Base-by-base conservation (phyloP, 208 protist genomes). In the Novymonas esmeraldas region DNA sequence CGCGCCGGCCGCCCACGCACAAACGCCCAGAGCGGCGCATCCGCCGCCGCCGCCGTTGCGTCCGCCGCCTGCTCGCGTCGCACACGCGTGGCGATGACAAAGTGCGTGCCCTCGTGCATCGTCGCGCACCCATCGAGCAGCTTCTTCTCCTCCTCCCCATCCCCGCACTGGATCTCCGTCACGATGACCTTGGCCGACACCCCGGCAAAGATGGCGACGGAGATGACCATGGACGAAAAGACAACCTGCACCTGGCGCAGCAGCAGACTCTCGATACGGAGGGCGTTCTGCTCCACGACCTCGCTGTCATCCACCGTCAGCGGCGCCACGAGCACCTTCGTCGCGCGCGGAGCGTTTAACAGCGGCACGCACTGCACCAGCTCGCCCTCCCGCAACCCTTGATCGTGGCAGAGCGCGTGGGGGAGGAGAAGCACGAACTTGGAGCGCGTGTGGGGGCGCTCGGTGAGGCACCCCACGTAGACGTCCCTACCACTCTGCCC, bases 251-350 rank as follows among this genome's bases (percentile, higher is more conserved):
- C 74, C 64, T 98, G 89, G 20, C 75, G 78, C 44, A 97, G 80
- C 55, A 98, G 72, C 50, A 87, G 56, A 29, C 70, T 68, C 77
- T 98, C 92, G 72, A 98, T 93, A 24, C 68, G 83, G 33, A 83
- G 24, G 18, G 89, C 88, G 65, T 97, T 98, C 50, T 92, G 81
- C 69, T 98, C 94, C 57, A 97, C 87, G 39, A 98, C 89, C 69
- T 98, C 94, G 55, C 89, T 95, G 50, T 98, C 94, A 64, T 97
- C 89, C 39, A 97, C 87, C 22, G 89, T 92, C 10, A 90, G 57
- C 22, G 92, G 92, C 38, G 70, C 58, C 31, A 97, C 94, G 16
- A 95, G 57, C 24, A 97, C 91, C 49, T 80, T 83, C 16, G 80
- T 82, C 24, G 90, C 92, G 22, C 73, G 74, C 9, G 68, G 70